Evolutionary conservation across 140 eudicot species (phyloP).

Genomic region (Stevia rebaudiana): DNA sequence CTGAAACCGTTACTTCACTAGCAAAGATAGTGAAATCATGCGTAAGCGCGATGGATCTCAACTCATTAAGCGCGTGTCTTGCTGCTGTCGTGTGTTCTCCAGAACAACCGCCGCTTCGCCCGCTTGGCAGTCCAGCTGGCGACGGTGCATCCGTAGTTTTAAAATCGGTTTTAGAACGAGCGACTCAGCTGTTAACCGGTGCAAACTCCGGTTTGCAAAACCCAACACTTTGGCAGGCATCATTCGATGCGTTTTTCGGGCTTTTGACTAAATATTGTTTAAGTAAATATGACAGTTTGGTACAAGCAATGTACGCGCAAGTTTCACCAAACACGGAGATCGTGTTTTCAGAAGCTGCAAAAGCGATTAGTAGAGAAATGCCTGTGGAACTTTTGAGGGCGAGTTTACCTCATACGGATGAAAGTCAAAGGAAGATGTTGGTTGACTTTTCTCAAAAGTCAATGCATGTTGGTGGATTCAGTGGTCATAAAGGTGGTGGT

Average conservation of each 20-base stretch:
- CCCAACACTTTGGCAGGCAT: constrained; percentile 91
- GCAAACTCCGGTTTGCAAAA: constrained; percentile 41
- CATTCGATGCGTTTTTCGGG: constrained; percentile 78
- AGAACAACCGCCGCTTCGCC: constrained; percentile 97
- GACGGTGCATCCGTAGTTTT: constrained; percentile 81
- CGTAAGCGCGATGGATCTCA: constrained; percentile 74
- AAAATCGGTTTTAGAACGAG: constrained; percentile 76
- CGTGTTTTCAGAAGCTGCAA: constrained; percentile 57
- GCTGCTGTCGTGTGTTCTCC: constrained; percentile 97
- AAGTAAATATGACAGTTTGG: constrained; percentile 72
- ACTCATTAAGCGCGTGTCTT: constrained; percentile 85
- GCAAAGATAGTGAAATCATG: constrained; percentile 52
- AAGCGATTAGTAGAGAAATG: constrained; percentile 75
- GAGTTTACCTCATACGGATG: constrained; percentile 92
- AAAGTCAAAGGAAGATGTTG: constrained; percentile 67
- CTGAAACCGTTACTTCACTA: constrained; percentile 44
- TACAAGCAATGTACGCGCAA: constrained; percentile 65
- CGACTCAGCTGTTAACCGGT: constrained; percentile 41
- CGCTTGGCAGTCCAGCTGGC: constrained; percentile 81
- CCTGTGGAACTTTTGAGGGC: constrained; percentile 93
- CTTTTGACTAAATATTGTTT: constrained; percentile 78
- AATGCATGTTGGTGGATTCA: constrained; percentile 63
- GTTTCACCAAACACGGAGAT: constrained; percentile 40
- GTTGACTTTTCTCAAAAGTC: constrained; percentile 76
- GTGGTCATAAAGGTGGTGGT: constrained; percentile 48